Evolutionary conservation across 768 basidiomycete species (phyloP).

Genomic region (Rubroboletus pulcherrimus): DNA sequence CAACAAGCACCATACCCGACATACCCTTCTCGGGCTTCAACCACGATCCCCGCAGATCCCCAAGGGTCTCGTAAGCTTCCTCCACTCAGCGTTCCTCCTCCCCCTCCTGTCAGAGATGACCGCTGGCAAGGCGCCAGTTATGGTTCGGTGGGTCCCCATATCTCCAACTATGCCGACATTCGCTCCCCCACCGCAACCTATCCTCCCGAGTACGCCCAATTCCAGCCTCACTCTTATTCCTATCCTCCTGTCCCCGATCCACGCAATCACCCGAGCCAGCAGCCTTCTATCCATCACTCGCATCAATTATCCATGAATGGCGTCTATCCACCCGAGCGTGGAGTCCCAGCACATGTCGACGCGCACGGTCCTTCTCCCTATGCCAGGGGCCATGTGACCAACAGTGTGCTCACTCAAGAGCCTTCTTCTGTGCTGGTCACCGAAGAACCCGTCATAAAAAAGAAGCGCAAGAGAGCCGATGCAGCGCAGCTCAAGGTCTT

Average conservation of each 20-base stretch:
- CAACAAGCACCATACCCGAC: constrained; percentile 37
- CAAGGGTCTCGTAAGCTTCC: constrained; percentile 58
- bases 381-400: constrained; percentile 39
- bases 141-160: constrained; percentile 34
- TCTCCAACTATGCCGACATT: constrained; percentile 41
- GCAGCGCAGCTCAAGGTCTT: constrained; percentile 75
- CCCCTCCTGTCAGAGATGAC: constrained; percentile 44
- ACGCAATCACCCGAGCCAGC: constrained; percentile 28
- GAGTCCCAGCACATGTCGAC: constrained; percentile 39
- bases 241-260: constrained; percentile 37
- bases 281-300: constrained; percentile 23
- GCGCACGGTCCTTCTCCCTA: constrained; percentile 46
- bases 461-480: constrained; percentile 84
- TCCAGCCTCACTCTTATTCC: constrained; percentile 36
- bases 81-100: constrained; percentile 43
- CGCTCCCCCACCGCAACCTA: constrained; percentile 66
- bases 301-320: constrained; percentile 29
- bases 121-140: constrained; percentile 44
- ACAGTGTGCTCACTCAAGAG: constrained; percentile 31
- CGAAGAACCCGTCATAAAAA: constrained; percentile 75
- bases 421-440: constrained; percentile 35
- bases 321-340: constrained; percentile 31
- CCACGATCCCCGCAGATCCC: constrained; percentile 45
- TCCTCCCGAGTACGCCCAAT: constrained; percentile 49
- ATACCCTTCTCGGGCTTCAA: constrained; percentile 47